A percentile compares a stretch with the other conserved stretches of the same genome.
Conservation (phyloP, 106 monocot genomes). For the Apostasia ramifera region DNA sequence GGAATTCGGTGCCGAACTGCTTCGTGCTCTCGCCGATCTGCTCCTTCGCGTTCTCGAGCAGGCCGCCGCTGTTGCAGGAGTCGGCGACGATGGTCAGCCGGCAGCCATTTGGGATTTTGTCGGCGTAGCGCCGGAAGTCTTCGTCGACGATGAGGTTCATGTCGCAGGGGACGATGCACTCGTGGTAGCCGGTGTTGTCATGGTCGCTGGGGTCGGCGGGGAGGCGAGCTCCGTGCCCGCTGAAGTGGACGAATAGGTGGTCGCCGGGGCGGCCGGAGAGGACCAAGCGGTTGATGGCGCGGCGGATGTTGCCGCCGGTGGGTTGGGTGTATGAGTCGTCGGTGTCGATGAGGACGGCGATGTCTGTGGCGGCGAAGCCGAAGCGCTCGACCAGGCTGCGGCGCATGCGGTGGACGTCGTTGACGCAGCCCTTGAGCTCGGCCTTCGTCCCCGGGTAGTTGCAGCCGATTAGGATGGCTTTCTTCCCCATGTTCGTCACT, state of each 20-base stretch:
- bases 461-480: conserved; percentile 74
- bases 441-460: conserved; percentile 87
- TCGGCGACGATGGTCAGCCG: conserved; percentile 69
- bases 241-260: conserved; percentile 81
- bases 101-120: conserved; percentile 36
- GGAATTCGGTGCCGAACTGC: conserved; percentile 3
- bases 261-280: conserved; percentile 54
- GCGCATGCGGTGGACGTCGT: conserved; percentile 78
- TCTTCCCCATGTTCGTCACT: conserved; percentile 24
- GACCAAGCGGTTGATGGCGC: conserved; percentile 47
- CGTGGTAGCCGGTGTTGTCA: conserved; percentile 66
- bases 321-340: conserved; percentile 46
- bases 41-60: conserved; percentile 63
- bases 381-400: conserved; percentile 63
- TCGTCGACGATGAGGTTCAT: conserved; percentile 48
- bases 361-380: conserved; percentile 64
- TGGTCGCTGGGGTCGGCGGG: conserved; percentile 86
- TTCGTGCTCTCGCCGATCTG: conserved; percentile 76
- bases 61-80: conserved; percentile 79
- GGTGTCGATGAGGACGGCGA: conserved; percentile 76
- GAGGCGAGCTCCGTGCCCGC: conserved; percentile 85
- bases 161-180: conserved; percentile 26
- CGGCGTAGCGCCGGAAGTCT: conserved; percentile 55
- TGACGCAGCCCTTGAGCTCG: conserved; percentile 89
- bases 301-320: conserved; percentile 82